Percentiles rank a stretch among this genome's conserved stretches.
These are phyloP conservation scores for Aspergillus fumigatus DNA, from an alignment of 2,329 filamentous ascomycete species.

Conservation along the genomic window DNA sequence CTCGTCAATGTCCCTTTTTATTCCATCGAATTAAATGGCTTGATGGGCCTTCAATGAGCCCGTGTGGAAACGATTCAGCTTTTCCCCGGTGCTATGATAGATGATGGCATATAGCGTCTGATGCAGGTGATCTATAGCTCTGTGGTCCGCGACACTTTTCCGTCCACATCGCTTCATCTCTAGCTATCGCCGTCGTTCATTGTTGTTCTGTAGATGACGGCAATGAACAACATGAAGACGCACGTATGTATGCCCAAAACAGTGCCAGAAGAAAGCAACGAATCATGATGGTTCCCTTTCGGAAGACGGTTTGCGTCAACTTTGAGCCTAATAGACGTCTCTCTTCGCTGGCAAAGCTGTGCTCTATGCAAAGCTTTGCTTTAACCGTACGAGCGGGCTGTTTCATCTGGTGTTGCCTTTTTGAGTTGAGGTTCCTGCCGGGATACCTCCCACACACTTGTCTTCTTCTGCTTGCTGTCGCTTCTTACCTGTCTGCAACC, in stretches of 20 bases:
- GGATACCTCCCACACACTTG: neutral
- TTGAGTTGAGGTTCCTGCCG: neutral
- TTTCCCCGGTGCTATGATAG: slow-evolving; percentile 11
- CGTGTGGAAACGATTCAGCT: slow-evolving; percentile 11
- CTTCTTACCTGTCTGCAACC: slow-evolving; percentile 10
- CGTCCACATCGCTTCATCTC: slow-evolving; percentile 6
- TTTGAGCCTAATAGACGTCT: slow-evolving; percentile 7
- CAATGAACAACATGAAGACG: slow-evolving; percentile 19
- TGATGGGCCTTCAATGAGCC: slow-evolving; percentile 4
- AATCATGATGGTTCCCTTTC: slow-evolving; percentile 22
- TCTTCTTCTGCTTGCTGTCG: neutral
- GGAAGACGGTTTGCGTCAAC: slow-evolving; percentile 11
- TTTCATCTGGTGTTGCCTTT: neutral
- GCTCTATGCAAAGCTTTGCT: slow-evolving; percentile 19
- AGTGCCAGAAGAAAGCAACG: slow-evolving; percentile 28
- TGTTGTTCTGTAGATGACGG: slow-evolving; percentile 4
- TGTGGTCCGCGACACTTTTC: neutral
- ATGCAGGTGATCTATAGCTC: slow-evolving; percentile 15
- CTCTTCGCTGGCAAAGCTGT: slow-evolving; percentile 24
- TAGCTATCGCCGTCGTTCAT: slow-evolving; percentile 19
- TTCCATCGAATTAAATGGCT: slow-evolving; percentile 11
- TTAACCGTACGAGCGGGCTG: neutral
- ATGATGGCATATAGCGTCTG: neutral
- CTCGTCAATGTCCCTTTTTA: slow-evolving; percentile 6
- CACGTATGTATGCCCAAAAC: slow-evolving; percentile 42